These are phyloP conservation scores for Chalciporus pseudorubinellus DNA, from an alignment of 768 basidiomycete genomes.

Conservation along the genomic window DNA sequence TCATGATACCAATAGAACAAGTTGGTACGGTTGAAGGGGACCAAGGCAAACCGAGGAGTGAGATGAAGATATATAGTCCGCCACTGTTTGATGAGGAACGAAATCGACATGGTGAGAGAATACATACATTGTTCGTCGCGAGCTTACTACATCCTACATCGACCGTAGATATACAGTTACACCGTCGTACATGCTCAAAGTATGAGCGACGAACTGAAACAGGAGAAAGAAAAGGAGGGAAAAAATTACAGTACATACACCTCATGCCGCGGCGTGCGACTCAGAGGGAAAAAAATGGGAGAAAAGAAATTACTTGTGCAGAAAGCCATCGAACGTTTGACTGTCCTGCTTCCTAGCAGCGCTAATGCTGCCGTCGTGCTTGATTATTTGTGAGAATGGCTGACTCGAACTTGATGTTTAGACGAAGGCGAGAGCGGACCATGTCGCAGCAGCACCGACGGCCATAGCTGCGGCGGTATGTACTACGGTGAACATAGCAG, in stretches of 20 bases:
- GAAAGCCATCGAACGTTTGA: too few relatives aligned
- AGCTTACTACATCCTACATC: not conserved
- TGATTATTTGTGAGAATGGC: not conserved
- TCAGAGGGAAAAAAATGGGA: not conserved
- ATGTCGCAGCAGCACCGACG: constrained; percentile 68
- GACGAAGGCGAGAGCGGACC: constrained; percentile 70
- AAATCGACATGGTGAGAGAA: too few relatives aligned
- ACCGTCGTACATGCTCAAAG: constrained; percentile 5
- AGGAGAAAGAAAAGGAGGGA: not conserved
- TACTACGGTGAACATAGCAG: constrained; percentile 37
- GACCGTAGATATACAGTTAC: constrained; percentile 1
- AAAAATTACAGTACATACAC: constrained; percentile 4
- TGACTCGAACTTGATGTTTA: constrained; percentile 28
- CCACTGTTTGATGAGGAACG: too few relatives aligned
- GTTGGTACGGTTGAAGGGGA: too few relatives aligned
- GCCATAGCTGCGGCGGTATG: constrained; percentile 63
- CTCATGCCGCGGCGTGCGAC: not conserved
- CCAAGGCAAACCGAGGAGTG: too few relatives aligned
- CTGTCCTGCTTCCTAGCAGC: not conserved
- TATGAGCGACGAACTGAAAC: not conserved
- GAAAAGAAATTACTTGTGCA: too few relatives aligned
- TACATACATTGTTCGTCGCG: not conserved
- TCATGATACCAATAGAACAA: too few relatives aligned
- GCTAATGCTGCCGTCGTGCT: not conserved
- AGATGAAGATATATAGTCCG: too few relatives aligned